Conservation (phyloP, 768 basidiomycete species). For the Leccinum variicolor region DNA sequence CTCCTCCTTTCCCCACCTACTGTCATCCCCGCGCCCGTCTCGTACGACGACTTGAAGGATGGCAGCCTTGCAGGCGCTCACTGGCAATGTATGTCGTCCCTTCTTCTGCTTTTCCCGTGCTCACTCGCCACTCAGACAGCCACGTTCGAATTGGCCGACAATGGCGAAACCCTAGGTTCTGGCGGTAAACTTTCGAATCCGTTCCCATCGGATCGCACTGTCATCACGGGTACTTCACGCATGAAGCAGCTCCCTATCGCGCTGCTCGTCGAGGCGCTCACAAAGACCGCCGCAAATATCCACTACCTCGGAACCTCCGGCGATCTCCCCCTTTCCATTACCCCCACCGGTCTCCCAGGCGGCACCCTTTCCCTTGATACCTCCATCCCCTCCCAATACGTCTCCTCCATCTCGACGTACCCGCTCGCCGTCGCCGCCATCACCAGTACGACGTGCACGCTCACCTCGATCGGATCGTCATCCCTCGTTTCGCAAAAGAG, state of each 20-base stretch:
- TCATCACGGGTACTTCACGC: constrained; percentile 95
- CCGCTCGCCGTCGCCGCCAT: constrained; percentile 96
- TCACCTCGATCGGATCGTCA: constrained; percentile 83
- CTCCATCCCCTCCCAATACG: constrained; percentile 97
- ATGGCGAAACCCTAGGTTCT: constrained; percentile 92
- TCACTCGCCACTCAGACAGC: constrained; percentile 60
- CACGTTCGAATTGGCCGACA: constrained; percentile 91
- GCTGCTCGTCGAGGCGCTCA: constrained; percentile 87
- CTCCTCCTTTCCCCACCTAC: constrained; percentile 11
- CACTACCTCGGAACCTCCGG: constrained; percentile 76
- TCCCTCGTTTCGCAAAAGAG: constrained; percentile 89
- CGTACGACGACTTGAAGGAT: constrained; percentile 40
- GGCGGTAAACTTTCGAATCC: constrained; percentile 38
- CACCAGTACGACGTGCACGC: constrained; percentile 94
- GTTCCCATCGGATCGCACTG: constrained; percentile 47
- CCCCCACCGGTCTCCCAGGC: constrained; percentile 79
- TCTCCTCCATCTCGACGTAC: constrained; percentile 95
- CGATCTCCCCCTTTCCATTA: constrained; percentile 85
- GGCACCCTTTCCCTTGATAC: constrained; percentile 84
- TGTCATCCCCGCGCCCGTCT: not conserved
- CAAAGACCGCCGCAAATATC: constrained; percentile 75
- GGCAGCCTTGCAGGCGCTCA: constrained; percentile 83
- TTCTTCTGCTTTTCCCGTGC: not conserved
- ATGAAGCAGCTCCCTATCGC: constrained; percentile 99
- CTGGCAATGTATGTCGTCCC: constrained; percentile 41